Percentiles rank a stretch among this genome's conserved stretches.
phyloP scores from a whole-genome alignment of 768 basidiomycete genomes.

The Chalciporus sphaerocephalus region DNA sequence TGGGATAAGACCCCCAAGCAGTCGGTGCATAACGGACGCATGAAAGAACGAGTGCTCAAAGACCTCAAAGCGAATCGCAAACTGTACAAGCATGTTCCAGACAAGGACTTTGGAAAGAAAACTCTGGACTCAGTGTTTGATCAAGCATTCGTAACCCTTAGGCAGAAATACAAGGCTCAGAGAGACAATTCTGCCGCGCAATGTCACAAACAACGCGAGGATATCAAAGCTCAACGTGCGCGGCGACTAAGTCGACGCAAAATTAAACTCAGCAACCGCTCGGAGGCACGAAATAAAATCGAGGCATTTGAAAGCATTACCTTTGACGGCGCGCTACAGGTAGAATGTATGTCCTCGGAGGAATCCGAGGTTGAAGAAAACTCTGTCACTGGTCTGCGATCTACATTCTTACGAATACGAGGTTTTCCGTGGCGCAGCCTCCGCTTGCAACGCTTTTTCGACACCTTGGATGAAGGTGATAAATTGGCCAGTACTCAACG shows the following conservation, averaged over 20 bases:
- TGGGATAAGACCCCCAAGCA: slow-evolving; percentile 78
- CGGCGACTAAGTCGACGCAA: slow-evolving; percentile 60
- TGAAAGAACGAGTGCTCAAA: slow-evolving; percentile 60
- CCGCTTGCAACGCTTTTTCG: slow-evolving; percentile 58
- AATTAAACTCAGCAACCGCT: slow-evolving; percentile 62
- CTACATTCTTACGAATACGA: slow-evolving; percentile 47
- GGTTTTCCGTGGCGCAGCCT: slow-evolving; percentile 66
- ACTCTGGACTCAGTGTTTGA: slow-evolving; percentile 61
- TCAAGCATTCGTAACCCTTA: slow-evolving; percentile 62
- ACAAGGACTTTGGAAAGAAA: slow-evolving; percentile 63
- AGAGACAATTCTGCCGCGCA: slow-evolving; percentile 43
- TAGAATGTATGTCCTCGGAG: slow-evolving; percentile 79
- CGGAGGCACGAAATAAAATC: slow-evolving; percentile 52
- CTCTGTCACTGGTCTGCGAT: slow-evolving; percentile 23
- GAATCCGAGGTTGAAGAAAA: slow-evolving; percentile 59
- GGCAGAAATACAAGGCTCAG: slow-evolving; percentile 64
- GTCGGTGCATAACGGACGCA: slow-evolving; percentile 66
- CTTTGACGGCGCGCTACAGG: slow-evolving; percentile 67
- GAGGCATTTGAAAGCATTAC: slow-evolving; percentile 52
- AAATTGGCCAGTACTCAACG: slow-evolving; percentile 39
- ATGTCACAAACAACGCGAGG: slow-evolving; percentile 50
- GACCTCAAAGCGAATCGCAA: slow-evolving; percentile 56
- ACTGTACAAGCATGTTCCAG: slow-evolving; percentile 58
- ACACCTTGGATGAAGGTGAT: slow-evolving; percentile 56
- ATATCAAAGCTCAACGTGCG: slow-evolving; percentile 56